A percentile compares a stretch with the other conserved stretches of the same genome.
phyloP scores from a whole-genome alignment of 2,329 filamentous ascomycete genomes.

The Penicillium hordei region DNA sequence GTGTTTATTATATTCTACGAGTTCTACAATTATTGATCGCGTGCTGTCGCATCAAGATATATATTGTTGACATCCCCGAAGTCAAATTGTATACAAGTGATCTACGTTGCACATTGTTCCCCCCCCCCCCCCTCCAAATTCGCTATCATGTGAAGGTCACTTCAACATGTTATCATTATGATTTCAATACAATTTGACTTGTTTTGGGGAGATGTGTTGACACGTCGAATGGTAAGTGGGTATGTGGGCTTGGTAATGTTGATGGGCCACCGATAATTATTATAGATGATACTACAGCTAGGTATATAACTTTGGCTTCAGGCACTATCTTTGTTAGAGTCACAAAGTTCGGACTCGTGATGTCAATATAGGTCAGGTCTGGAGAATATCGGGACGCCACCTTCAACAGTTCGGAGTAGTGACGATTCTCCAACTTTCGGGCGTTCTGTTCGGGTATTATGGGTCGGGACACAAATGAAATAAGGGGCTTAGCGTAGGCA shows the following conservation, averaged over 20 bases:
- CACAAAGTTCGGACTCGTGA: neutral
- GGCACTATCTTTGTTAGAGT: neutral
- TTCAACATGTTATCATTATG: neutral
- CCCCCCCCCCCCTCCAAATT: neutral
- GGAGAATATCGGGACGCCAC: neutral
- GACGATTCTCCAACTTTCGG: neutral
- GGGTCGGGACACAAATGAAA: neutral
- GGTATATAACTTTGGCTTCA: neutral
- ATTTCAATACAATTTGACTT: neutral
- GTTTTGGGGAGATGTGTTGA: neutral
- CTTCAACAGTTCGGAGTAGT: neutral
- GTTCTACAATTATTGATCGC: neutral
- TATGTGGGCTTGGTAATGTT: neutral
- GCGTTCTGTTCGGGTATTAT: neutral
- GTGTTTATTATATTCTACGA: neutral
- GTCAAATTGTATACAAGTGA: neutral
- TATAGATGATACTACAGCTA: too few relatives aligned
- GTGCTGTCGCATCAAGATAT: neutral
- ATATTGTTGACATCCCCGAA: neutral
- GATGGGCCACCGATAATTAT: neutral
- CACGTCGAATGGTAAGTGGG: neutral
- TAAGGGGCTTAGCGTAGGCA: conserved; percentile 12
- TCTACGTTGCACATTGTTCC: neutral
- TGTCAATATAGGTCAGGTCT: neutral
- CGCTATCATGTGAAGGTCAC: neutral